Evolutionary conservation across 2,329 filamentous ascomycete genomes (phyloP), one percentile per base, ranked within the genome.

Genomic region (Fusarium pseudocircinatum): DNA sequence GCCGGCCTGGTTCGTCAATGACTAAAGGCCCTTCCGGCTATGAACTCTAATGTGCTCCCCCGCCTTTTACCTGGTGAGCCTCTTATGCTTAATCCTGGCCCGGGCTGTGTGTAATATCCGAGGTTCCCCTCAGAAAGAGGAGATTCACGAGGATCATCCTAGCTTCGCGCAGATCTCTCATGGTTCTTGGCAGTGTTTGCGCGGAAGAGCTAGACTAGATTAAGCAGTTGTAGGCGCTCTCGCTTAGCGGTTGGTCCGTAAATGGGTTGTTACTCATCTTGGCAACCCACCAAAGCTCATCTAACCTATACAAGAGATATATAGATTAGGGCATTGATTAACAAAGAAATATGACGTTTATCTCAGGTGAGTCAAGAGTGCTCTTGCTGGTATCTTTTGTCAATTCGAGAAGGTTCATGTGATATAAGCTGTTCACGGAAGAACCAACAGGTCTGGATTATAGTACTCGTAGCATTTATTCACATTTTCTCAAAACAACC

Each of bases 351-450:
- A 53, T 16, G 2, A 2, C 7, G 7, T 30, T 10, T 2, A 16
- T 32, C 7, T 15, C 3, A 18, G 13, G 22, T 32, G 15, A 49
- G 8, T n/a, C 28, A 32, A 32, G 15, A 11, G n/a, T 11, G 4
- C 3, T 32, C 5, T 18, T 49, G 3, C 4, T n/a, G 11, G 0
- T 13, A n/a, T 18, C 4, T 13, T n/a, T 6, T 11, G 3, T 6
- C 3, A 22, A 15, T 22, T 12, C 11, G 12, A 11, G 44, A 30
- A 44, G 15, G 2, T 7, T 6, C 10, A 12, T 18, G 15, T 12
- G 15, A 10, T 18, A n/a, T n/a, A n/a, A n/a, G n/a, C n/a, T n/a
- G n/a, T n/a, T n/a, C n/a, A n/a, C n/a, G n/a, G n/a, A n/a, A n/a
- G n/a, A n/a, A n/a, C n/a, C n/a, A n/a, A n/a, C n/a, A n/a, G n/a